Base-by-base conservation (phyloP, 2,329 filamentous ascomycete genomes). In the Phaeosphaeriaceae sp. region DNA sequence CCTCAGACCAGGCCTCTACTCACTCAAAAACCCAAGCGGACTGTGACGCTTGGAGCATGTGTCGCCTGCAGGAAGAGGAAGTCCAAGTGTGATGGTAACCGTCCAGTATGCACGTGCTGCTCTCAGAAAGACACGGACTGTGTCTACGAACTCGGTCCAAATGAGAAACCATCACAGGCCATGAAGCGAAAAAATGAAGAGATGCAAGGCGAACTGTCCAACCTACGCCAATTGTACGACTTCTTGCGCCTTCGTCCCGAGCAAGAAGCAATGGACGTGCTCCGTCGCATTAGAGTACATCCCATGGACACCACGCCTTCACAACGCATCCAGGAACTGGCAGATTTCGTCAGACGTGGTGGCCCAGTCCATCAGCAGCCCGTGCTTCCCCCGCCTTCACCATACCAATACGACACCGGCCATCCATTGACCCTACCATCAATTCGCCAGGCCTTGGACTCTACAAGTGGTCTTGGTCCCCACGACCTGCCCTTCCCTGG, bases 101-200 rank as follows among this genome's bases (percentile, higher is more conserved):
- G 72, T 45, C 72, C 72, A 5, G 42, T 69, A 5, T 75, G 72
- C 52, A 69, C 69, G 2, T 75, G 72, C 57, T 75, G 72, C 54
- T 46, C 62, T 17, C 72, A 74, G 40, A 75, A 75, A 52, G 70
- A 73, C 22, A 73, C 72, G 1, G 56, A 67, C 25, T 75, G 72
- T 50, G 44, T 73, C 20, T 75, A 74, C 55, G 72, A 75, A 53
- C 59, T 75, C n/a, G 71, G 72, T 1, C 72, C 72, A 21, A 74
- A 75, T 49, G 72, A 75, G 50, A 74, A 73, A 56, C 72, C 72
- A 7, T 74, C 69, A 1, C 72, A 75, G 62, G 72, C 72, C 15
- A 74, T 74, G 70, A 75, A 75, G 56, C 64, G 72, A 13, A 74
- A 74, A 53, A 74, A 75, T 27, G 72, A 75, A 47, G 72, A 75